These are phyloP conservation scores for Metschnikowia corniflorae DNA, from an alignment of 805 yeast species.

Conservation along the genomic window DNA sequence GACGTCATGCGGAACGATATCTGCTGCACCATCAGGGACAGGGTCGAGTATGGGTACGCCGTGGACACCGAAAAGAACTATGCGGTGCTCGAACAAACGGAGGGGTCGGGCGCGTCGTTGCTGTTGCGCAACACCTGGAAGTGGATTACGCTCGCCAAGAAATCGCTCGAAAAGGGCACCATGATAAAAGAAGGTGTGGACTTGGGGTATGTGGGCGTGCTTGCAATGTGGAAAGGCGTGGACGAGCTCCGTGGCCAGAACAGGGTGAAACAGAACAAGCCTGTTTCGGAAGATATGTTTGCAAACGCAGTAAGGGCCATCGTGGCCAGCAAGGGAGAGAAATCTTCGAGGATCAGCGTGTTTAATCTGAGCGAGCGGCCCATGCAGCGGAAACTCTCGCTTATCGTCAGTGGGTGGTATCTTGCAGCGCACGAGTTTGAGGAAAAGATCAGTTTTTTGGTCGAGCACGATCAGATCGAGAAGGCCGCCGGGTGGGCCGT, in stretches of 20 bases:
- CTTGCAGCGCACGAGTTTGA: slow-evolving; percentile 74
- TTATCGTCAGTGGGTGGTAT: slow-evolving; percentile 89
- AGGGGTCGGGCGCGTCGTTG: slow-evolving; percentile 48
- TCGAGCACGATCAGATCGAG: slow-evolving; percentile 59
- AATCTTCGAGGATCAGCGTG: slow-evolving; percentile 44
- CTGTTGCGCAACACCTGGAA: slow-evolving; percentile 77
- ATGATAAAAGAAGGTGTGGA: slow-evolving; percentile 72
- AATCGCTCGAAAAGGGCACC: slow-evolving; percentile 58
- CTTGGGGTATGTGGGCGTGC: slow-evolving; percentile 82
- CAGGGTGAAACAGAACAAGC: slow-evolving; percentile 28
- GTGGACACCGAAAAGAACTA: slow-evolving; percentile 63
- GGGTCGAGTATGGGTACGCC: slow-evolving; percentile 75
- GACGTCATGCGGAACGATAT: slow-evolving; percentile 67
- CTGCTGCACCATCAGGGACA: slow-evolving; percentile 61
- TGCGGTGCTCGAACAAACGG: slow-evolving; percentile 51
- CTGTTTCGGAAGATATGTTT: slow-evolving; percentile 38
- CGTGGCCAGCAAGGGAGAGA: slow-evolving; percentile 45
- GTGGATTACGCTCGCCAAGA: slow-evolving; percentile 77
- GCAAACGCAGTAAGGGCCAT: slow-evolving; percentile 51
- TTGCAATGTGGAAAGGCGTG: slow-evolving; percentile 84
- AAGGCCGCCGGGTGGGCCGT: slow-evolving; percentile 99
- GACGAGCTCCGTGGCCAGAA: slow-evolving; percentile 46
- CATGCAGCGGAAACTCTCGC: slow-evolving; percentile 70
- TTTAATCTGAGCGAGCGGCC: slow-evolving; percentile 47
- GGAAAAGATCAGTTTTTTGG: slow-evolving; percentile 55